Evolutionary conservation across 2,329 filamentous ascomycete species (phyloP).

Genomic region (Colletotrichum lini): DNA sequence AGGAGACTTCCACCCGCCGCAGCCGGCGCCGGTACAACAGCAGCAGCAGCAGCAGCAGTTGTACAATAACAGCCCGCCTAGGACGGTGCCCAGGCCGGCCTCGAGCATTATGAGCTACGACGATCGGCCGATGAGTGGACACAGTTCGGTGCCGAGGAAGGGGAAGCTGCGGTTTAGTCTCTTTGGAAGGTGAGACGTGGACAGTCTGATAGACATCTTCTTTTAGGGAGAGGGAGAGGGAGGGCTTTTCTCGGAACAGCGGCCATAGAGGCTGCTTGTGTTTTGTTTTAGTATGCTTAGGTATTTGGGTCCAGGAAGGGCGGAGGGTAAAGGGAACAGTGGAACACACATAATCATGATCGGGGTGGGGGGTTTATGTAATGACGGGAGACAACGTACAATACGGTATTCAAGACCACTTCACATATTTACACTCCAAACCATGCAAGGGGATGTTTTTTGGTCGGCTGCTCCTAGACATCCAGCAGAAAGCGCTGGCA

Average conservation of each 20-base stretch:
- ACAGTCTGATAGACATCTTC: neutral
- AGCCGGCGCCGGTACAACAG: slow-evolving; percentile 20
- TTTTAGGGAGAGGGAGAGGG: neutral
- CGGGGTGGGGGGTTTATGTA: neutral
- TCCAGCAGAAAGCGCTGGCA: neutral
- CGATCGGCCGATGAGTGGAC: slow-evolving; percentile 37
- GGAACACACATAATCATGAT: neutral
- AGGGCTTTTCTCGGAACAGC: neutral
- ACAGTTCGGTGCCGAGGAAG: slow-evolving; percentile 36
- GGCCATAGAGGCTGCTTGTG: neutral
- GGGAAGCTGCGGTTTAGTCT: slow-evolving; percentile 41
- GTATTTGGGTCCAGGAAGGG: neutral
- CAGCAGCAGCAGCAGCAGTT: slow-evolving; percentile 31
- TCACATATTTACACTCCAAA: neutral
- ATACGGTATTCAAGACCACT: neutral
- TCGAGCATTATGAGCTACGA: slow-evolving; percentile 42
- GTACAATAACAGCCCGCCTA: slow-evolving; percentile 35
- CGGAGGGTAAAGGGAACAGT: neutral
- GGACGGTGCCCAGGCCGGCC: slow-evolving; percentile 29
- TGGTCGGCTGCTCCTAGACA: neutral
- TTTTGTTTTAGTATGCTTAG: slow-evolving; percentile 9
- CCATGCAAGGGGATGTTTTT: neutral
- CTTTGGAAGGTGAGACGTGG: slow-evolving; percentile 38
- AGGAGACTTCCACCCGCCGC: slow-evolving; percentile 50
- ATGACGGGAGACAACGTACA: slow-evolving; percentile 7